Evolutionary conservation across 495 filamentous ascomycete genomes (phyloP).

Genomic region (Bombardia bombarda): DNA sequence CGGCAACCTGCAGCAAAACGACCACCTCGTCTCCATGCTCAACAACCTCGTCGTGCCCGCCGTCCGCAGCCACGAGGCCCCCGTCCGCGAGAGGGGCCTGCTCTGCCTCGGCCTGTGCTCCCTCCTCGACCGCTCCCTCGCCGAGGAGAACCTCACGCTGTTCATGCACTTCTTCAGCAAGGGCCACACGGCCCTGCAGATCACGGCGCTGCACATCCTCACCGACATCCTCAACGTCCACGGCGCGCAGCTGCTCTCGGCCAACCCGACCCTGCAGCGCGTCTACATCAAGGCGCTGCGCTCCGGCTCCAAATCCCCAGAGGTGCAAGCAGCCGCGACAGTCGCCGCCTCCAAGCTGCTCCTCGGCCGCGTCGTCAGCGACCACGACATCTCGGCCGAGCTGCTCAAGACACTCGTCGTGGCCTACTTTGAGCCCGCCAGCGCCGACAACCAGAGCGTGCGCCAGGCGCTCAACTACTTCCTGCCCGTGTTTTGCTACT

Average conservation of each 20-base stretch:
- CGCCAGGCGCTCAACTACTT: slow-evolving; percentile 90
- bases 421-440: slow-evolving; percentile 86
- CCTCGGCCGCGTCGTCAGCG: slow-evolving; percentile 60
- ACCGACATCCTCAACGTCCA: slow-evolving; percentile 87
- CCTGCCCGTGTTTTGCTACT: slow-evolving; percentile 90
- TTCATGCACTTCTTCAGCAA: slow-evolving; percentile 96
- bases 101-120: slow-evolving; percentile 85
- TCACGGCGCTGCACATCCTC: slow-evolving; percentile 85
- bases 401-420: slow-evolving; percentile 76
- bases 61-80: slow-evolving; percentile 85
- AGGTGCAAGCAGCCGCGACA: slow-evolving; percentile 75
- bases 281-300: slow-evolving; percentile 71
- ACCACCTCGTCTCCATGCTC: slow-evolving; percentile 83
- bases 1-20: slow-evolving; percentile 76
- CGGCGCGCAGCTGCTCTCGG: slow-evolving; percentile 59
- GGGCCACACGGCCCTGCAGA: slow-evolving; percentile 81
- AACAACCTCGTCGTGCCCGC: slow-evolving; percentile 96
- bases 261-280: slow-evolving; percentile 59
- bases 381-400: slow-evolving; percentile 49
- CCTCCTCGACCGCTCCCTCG: slow-evolving; percentile 82
- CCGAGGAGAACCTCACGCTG: slow-evolving; percentile 84
- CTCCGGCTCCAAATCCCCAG: slow-evolving; percentile 54
- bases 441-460: slow-evolving; percentile 73
- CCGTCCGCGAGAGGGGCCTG: slow-evolving; percentile 83
- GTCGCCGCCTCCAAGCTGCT: slow-evolving; percentile 79